Base-by-base conservation (phyloP, 352 stramenopile species). In the Plasmopara halstedii region DNA sequence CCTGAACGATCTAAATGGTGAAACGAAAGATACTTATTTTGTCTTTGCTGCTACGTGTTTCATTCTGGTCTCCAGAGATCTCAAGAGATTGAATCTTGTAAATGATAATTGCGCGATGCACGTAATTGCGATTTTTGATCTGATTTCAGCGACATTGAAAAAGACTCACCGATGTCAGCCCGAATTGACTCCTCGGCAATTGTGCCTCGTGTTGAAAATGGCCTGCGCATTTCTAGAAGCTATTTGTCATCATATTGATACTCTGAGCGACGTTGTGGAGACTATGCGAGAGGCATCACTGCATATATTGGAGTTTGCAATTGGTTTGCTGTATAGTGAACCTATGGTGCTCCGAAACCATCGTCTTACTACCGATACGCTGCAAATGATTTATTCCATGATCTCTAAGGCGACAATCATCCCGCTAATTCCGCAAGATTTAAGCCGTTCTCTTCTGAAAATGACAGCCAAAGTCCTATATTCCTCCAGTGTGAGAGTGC, bases 11-110 rank as follows among this genome's bases (percentile, higher is more conserved):
- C 52, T 29, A 21, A 50, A 20, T 21, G 23, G 19, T 27, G 36
- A 52, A 17, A 51, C 43, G 19, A 29, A 40, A 37, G 51, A 49
- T 27, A 54, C 31, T 35, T 80, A 61, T 52, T 73, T 59, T 26
- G 45, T 77, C 2, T 75, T 77, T 58, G 50, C 47, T 25, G 56
- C 62, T 21, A 60, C 65, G n/a, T 75, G 70, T 40, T 77, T 83
- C 25, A 56, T 75, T 15, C 15, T 74, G 20, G 52, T 59, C 8
- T 61, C 54, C 18, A 33, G 37, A n/a, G 42, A 53, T 26, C 23
- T 31, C 11, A 38, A 56, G 26, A 45, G 20, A 15, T 19, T 59
- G 5, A 46, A 20, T n/a, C 42, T 57, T 41, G n/a, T 7, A 26
- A 9, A 22, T 27, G 31, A 42, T 33, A 21, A 37, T 15, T 43